Conservation (phyloP, 2,329 filamentous ascomycete species). For the Botrytis porri region DNA sequence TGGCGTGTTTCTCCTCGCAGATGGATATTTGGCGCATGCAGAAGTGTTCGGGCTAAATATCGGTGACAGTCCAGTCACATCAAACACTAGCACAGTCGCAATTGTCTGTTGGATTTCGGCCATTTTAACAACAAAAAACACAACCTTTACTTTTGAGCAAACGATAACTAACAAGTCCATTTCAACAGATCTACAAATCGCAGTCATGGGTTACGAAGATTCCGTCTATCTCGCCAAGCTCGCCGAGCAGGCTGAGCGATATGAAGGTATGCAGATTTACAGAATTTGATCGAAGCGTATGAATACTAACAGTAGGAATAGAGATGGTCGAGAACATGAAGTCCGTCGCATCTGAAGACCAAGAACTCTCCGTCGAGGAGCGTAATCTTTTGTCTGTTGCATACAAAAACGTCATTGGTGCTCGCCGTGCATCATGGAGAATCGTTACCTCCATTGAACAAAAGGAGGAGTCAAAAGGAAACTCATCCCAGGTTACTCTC, state of each 20-base stretch:
- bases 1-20: constrained; percentile 3
- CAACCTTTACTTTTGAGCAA: constrained; percentile 1
- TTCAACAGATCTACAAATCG: constrained; percentile 36
- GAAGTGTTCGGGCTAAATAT: constrained; percentile 11
- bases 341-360: constrained; percentile 85
- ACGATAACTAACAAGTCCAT: constrained; percentile 18
- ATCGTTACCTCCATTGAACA: constrained; percentile 98
- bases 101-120: background rate
- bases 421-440: constrained; percentile 95
- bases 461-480: constrained; percentile 99
- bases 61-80: constrained; percentile 6
- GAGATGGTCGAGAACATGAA: constrained; percentile 99
- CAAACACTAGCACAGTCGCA: constrained; percentile 1
- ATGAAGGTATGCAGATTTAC: constrained; percentile 75
- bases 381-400: constrained; percentile 95
- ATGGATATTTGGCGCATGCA: constrained; percentile 16
- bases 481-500: constrained; percentile 80
- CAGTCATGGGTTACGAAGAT: constrained; percentile 98
- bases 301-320: constrained; percentile 43
- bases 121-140: background rate
- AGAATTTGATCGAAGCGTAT: constrained; percentile 5
- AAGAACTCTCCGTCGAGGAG: constrained; percentile 86
- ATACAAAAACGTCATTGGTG: constrained; percentile 99
- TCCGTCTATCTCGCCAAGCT: constrained; percentile 99
- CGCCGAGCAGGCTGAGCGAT: constrained; percentile 99